These are phyloP conservation scores for Spongospora subterranea DNA, from an alignment of 208 protist genomes.

Conservation along the genomic window DNA sequence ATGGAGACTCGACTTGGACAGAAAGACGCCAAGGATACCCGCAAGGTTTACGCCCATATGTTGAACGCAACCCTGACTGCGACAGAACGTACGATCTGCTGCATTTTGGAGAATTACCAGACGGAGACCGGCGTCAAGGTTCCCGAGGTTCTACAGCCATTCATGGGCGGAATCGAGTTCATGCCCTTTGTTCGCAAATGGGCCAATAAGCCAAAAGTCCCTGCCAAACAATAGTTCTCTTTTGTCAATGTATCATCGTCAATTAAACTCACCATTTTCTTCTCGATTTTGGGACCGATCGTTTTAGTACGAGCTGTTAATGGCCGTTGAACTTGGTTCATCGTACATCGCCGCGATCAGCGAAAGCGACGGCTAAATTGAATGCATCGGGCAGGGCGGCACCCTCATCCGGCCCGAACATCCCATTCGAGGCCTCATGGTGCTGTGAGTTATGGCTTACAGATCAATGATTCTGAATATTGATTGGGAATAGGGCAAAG, in stretches of 20 bases:
- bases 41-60: slow-evolving; percentile 99
- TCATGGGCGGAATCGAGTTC: slow-evolving; percentile 52
- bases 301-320: too few relatives aligned
- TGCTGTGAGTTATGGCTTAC: too few relatives aligned
- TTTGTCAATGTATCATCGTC: too few relatives aligned
- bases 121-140: slow-evolving; percentile 76
- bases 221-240: neutral
- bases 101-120: slow-evolving; percentile 99
- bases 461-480: too few relatives aligned
- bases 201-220: neutral
- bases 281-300: too few relatives aligned
- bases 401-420: too few relatives aligned
- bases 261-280: too few relatives aligned
- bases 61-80: slow-evolving; percentile 94
- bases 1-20: slow-evolving; percentile 53
- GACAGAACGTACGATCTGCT: slow-evolving; percentile 97
- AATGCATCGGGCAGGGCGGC: too few relatives aligned
- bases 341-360: too few relatives aligned
- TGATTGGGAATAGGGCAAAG: neutral
- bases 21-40: slow-evolving; percentile 65
- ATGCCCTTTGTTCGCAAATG: slow-evolving; percentile 63
- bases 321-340: too few relatives aligned
- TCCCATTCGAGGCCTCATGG: too few relatives aligned
- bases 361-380: too few relatives aligned
- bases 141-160: slow-evolving; percentile 75